These are phyloP conservation scores for Jacaranda copaia DNA, from an alignment of 257 asterid species.

Conservation along the genomic window DNA sequence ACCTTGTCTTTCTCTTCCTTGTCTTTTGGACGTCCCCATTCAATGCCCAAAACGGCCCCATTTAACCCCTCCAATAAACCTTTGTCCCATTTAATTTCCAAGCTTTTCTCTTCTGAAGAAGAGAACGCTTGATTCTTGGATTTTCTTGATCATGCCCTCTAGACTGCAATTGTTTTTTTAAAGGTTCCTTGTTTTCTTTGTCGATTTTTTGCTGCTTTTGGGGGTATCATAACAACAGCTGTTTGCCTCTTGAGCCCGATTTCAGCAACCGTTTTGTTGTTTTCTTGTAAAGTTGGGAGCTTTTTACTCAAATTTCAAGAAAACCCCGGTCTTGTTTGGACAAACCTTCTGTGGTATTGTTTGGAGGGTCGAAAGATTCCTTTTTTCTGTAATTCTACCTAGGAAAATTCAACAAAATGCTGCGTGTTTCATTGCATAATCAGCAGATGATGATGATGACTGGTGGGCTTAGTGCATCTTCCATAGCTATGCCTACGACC, in stretches of 20 bases:
- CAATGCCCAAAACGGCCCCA: slow-evolving; percentile 54
- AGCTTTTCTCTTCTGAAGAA: slow-evolving; percentile 40
- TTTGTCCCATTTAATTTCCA: slow-evolving; percentile 40
- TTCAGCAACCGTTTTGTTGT: slow-evolving; percentile 50
- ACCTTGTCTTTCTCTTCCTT: slow-evolving; percentile 57
- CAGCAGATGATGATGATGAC: slow-evolving; percentile 42
- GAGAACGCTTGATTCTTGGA: slow-evolving; percentile 46
- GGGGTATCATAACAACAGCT: slow-evolving; percentile 38
- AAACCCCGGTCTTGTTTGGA: slow-evolving; percentile 28
- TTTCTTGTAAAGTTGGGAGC: slow-evolving; percentile 40
- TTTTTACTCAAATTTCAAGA: slow-evolving; percentile 41
- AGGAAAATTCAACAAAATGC: slow-evolving; percentile 46
- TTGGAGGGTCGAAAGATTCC: slow-evolving; percentile 33
- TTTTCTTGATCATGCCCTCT: slow-evolving; percentile 31
- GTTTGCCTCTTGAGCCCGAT: slow-evolving; percentile 38
- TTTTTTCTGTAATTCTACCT: background rate
- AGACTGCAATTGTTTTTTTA: background rate
- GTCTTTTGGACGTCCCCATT: slow-evolving; percentile 50
- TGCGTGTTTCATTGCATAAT: slow-evolving; percentile 56
- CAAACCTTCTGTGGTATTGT: slow-evolving; percentile 33
- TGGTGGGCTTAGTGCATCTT: slow-evolving; percentile 43
- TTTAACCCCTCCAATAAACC: slow-evolving; percentile 41
- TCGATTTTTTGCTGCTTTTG: slow-evolving; percentile 41
- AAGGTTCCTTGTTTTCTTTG: slow-evolving; percentile 20
- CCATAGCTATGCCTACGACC: slow-evolving; percentile 47